These are phyloP conservation scores for Beauveria bassiana DNA, from an alignment of 2,329 filamentous ascomycete species.

Conservation along the genomic window DNA sequence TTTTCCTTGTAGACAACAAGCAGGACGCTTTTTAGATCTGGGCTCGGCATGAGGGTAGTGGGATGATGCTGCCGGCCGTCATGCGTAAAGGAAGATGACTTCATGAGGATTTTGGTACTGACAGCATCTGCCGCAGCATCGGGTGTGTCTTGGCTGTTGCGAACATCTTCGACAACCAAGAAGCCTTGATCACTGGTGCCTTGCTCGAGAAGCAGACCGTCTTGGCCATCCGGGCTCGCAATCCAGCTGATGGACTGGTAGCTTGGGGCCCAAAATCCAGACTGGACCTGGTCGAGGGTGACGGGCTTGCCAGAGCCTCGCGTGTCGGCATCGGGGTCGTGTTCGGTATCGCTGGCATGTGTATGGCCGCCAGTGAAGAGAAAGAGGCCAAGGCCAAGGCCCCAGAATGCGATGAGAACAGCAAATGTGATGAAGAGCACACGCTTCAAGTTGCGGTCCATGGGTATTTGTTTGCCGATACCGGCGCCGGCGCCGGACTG, in stretches of 20 bases:
- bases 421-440: slow-evolving; percentile 52
- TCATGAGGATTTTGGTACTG: slow-evolving; percentile 58
- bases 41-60: slow-evolving; percentile 63
- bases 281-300: slow-evolving; percentile 62
- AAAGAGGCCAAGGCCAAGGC: slow-evolving; percentile 59
- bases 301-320: slow-evolving; percentile 64
- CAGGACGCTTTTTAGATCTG: slow-evolving; percentile 78
- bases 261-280: slow-evolving; percentile 56
- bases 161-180: slow-evolving; percentile 80
- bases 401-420: slow-evolving; percentile 60
- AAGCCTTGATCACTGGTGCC: slow-evolving; percentile 60
- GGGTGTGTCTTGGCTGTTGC: slow-evolving; percentile 30
- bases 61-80: slow-evolving; percentile 49
- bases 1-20: slow-evolving; percentile 63
- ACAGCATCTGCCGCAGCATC: slow-evolving; percentile 23
- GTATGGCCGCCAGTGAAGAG: slow-evolving; percentile 58
- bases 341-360: slow-evolving; percentile 52
- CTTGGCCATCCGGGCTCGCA: slow-evolving; percentile 63
- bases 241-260: slow-evolving; percentile 70
- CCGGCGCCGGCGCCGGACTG: slow-evolving; percentile 21
- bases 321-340: slow-evolving; percentile 59
- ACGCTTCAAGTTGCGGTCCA: slow-evolving; percentile 59
- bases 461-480: slow-evolving; percentile 47
- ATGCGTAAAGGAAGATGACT: slow-evolving; percentile 54
- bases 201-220: slow-evolving; percentile 76